Evolutionary conservation across 1,284 basidiomycete species (phyloP).

Genomic region (Apiotrichum veenhuisii): DNA sequence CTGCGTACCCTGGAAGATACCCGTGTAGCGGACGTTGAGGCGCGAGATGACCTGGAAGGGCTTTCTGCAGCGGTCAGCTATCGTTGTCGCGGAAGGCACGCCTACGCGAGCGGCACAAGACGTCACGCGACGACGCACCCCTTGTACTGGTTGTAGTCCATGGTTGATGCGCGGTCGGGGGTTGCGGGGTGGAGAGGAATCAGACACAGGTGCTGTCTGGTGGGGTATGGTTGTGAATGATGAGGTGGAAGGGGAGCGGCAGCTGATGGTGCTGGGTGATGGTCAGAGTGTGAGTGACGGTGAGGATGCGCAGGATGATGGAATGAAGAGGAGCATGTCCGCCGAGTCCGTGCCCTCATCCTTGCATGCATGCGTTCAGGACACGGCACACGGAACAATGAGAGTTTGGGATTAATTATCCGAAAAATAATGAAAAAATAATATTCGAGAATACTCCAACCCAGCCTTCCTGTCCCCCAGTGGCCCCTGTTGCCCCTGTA

Average conservation of each 20-base stretch:
- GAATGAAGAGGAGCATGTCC: too few relatives aligned
- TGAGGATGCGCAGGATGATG: not conserved
- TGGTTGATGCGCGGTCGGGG: conserved; percentile 3
- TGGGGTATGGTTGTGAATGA: not conserved
- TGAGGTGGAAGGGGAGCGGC: not conserved
- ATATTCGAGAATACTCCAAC: not conserved
- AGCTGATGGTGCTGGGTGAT: not conserved
- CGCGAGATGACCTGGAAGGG: conserved; percentile 49
- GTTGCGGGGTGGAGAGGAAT: not conserved
- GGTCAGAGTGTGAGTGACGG: not conserved
- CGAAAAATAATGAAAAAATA: not conserved
- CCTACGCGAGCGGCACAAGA: not conserved
- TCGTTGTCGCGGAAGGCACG: not conserved
- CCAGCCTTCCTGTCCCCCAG: not conserved
- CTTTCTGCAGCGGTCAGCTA: conserved; percentile 24
- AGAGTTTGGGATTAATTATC: not conserved
- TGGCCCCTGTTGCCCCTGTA: not conserved
- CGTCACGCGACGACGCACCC: conserved; percentile 10
- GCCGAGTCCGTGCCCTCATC: too few relatives aligned
- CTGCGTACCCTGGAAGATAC: conserved; percentile 33
- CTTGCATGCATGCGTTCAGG: too few relatives aligned
- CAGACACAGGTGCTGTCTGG: not conserved
- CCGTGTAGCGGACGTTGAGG: conserved; percentile 44
- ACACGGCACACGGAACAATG: too few relatives aligned
- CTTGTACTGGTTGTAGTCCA: conserved; percentile 47